These are phyloP conservation scores for Globisporangium canariense DNA, from an alignment of 352 stramenopile genomes.

Conservation along the genomic window DNA sequence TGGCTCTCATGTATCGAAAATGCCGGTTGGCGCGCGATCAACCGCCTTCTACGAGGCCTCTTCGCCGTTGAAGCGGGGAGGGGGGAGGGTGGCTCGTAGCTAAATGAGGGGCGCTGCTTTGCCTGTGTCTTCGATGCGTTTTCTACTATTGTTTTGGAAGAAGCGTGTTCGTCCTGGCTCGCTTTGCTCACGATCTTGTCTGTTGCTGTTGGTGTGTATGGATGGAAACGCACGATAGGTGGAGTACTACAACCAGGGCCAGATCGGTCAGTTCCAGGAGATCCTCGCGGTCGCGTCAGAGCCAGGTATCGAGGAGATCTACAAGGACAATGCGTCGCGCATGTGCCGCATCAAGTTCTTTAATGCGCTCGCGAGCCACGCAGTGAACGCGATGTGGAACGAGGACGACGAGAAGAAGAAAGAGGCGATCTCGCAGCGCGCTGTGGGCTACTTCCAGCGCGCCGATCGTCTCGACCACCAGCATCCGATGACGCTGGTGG, in stretches of 20 bases:
- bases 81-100: too few species aligned
- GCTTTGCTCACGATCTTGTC: not conserved
- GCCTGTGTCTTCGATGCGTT: not conserved
- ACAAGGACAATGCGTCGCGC: constrained; percentile 82
- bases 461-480: constrained; percentile 88
- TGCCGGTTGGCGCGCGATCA: not conserved
- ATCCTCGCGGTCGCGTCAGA: constrained; percentile 81
- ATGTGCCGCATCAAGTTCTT: constrained; percentile 89
- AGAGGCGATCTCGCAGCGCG: constrained; percentile 73
- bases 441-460: constrained; percentile 84
- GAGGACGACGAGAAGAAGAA: constrained; percentile 88
- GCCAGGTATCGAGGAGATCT: constrained; percentile 85
- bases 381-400: constrained; percentile 87
- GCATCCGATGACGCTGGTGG: constrained; percentile 87
- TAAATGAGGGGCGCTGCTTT: not conserved
- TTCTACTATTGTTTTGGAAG: not conserved
- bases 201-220: not conserved
- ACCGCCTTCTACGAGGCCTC: not conserved
- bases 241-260: constrained; percentile 88
- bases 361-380: constrained; percentile 80
- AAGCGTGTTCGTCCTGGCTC: not conserved
- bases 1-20: not conserved
- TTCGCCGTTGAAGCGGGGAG: not conserved
- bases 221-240: constrained; percentile 34
- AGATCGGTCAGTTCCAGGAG: constrained; percentile 80